Evolutionary conservation across 768 basidiomycete species (phyloP), one percentile per base, ranked within the genome.

Genomic region (Naganishia kalamii): DNA sequence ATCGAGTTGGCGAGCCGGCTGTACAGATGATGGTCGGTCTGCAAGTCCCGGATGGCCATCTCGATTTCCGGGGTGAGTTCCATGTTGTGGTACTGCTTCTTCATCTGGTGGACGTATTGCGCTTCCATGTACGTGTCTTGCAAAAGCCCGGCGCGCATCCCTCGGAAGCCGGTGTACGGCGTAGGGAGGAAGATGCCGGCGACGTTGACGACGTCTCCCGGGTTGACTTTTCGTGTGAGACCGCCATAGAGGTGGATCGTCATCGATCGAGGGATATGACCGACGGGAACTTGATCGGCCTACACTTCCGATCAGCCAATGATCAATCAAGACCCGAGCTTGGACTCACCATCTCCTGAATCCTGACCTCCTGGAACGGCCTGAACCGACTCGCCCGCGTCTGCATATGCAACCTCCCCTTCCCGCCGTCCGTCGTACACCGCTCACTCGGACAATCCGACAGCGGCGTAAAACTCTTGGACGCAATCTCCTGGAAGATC

Each of bases 211-310:
- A 96, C 87, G 74, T 99, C 96, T 29, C 96, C 96, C 0, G 96
- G 96, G 72, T 88, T 92, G 86, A 97, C 87, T 65, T 84, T 81
- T 33, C 96, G 88, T 8, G 92, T 93, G 37, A 96, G 83, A 66
- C 83, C 87, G 25, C 96, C 96, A 69, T 90, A 86, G 35, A 97
- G 82, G 74, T 99, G 92, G n/a, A 96, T 78, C 0, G 92, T 92
- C 96, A 97, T 98, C 2, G 93, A 92, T 41, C 96, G 87, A 25
- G 96, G 96, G 65, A 99, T 99, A 77, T 99, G 96, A 4, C 96
- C 96, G 50, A 99, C 94, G 25, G 96, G 96, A 0, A 99, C 96
- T 86, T 99, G 96, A 74, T 98, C 94, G 27, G 94, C 89, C 92
- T 92, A 71, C 0, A 64, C 43, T 37, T n/a, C 52, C 52, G 13